These are phyloP conservation scores for Lasiosphaeris hirsuta DNA, from an alignment of 495 filamentous ascomycete genomes.

Conservation along the genomic window DNA sequence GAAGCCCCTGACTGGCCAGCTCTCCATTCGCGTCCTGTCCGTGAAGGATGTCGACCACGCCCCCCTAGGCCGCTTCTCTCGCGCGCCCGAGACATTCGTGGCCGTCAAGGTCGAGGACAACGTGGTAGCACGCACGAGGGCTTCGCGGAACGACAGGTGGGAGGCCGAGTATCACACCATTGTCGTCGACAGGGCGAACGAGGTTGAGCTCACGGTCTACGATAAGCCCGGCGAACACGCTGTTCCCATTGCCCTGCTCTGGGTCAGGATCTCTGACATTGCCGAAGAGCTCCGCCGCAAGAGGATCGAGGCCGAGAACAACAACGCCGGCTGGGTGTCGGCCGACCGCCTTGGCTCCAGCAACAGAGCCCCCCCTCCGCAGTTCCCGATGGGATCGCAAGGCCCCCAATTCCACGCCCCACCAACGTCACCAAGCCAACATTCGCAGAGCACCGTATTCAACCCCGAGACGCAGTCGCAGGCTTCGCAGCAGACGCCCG, in stretches of 20 bases:
- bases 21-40: conserved; percentile 79
- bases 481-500: conserved; percentile 29
- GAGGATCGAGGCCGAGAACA: conserved; percentile 93
- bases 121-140: conserved; percentile 82
- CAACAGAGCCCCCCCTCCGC: conserved; percentile 44
- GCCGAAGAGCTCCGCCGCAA: conserved; percentile 96
- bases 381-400: conserved; percentile 52
- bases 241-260: conserved; percentile 89
- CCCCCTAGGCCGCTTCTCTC: conserved; percentile 76
- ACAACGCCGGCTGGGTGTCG: conserved; percentile 89
- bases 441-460: conserved; percentile 15
- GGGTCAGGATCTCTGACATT: conserved; percentile 95
- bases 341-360: conserved; percentile 82
- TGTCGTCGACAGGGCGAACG: conserved; percentile 96
- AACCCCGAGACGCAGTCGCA: conserved; percentile 31
- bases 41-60: conserved; percentile 96
- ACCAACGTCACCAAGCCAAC: conserved; percentile 31
- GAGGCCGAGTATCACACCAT: conserved; percentile 84
- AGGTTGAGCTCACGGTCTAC: conserved; percentile 96
- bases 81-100: conserved; percentile 91
- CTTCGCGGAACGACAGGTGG: conserved; percentile 85
- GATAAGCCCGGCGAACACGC: conserved; percentile 89
- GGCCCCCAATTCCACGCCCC: conserved; percentile 42
- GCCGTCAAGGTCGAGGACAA: conserved; percentile 95
- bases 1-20: conserved; percentile 85